Evolutionary conservation across 805 yeast genomes (phyloP).

Genomic region (Sugiyamaella valdiviana): DNA sequence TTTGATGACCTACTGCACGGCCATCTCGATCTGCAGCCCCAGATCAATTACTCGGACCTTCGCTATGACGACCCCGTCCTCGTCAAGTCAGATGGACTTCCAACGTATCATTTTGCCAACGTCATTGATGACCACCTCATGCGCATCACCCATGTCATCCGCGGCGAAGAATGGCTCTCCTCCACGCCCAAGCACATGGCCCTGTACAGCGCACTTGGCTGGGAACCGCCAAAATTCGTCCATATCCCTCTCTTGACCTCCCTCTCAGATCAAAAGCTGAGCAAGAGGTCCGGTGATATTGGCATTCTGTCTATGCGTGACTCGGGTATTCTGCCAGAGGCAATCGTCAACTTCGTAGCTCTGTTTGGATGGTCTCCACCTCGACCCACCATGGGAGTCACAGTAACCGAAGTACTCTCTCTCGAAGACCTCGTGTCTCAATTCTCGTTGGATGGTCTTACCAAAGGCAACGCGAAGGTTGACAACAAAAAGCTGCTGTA

Average conservation of each 20-base stretch:
- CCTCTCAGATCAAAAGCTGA: slow-evolving; percentile 52
- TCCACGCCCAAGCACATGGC: slow-evolving; percentile 94
- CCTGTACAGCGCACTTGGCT: slow-evolving; percentile 75
- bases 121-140: slow-evolving; percentile 92
- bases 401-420: slow-evolving; percentile 27
- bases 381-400: slow-evolving; percentile 33
- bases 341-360: slow-evolving; percentile 79
- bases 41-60: slow-evolving; percentile 58
- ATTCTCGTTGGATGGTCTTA: slow-evolving; percentile 66
- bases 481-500: slow-evolving; percentile 66
- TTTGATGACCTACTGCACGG: slow-evolving; percentile 80
- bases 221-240: slow-evolving; percentile 75
- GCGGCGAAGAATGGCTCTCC: slow-evolving; percentile 98
- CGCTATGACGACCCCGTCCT: slow-evolving; percentile 87
- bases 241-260: slow-evolving; percentile 88
- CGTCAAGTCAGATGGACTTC: slow-evolving; percentile 87
- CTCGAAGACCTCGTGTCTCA: slow-evolving; percentile 42
- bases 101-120: slow-evolving; percentile 95
- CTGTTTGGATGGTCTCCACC: slow-evolving; percentile 91
- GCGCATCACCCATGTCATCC: slow-evolving; percentile 86
- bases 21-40: slow-evolving; percentile 66
- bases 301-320: slow-evolving; percentile 55
- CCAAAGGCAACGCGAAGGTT: slow-evolving; percentile 92
- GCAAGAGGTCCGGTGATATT: slow-evolving; percentile 79
- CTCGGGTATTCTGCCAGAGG: slow-evolving; percentile 75